Conservation (phyloP, 2,329 filamentous ascomycete species). For the Dactylonectria estremocensis region DNA sequence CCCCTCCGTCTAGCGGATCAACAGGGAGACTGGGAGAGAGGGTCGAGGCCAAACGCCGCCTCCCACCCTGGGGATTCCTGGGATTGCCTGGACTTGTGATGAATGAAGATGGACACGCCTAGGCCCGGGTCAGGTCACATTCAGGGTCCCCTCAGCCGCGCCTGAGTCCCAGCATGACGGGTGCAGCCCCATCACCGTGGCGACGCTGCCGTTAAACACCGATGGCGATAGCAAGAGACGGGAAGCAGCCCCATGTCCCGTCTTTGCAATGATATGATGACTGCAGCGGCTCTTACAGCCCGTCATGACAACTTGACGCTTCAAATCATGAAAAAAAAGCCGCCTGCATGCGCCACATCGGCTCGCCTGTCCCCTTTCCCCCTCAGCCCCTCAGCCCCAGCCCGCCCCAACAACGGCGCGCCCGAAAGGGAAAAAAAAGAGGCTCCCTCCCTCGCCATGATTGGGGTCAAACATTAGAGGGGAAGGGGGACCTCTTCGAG, state of each 20-base stretch:
- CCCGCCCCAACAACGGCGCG: conserved; percentile 8
- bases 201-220: not conserved
- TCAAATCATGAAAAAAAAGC: not conserved
- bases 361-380: not conserved
- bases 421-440: not conserved
- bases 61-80: too few relatives aligned
- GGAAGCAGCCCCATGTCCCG: too few relatives aligned
- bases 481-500: too few relatives aligned
- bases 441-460: not conserved
- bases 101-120: not conserved
- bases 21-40: too few relatives aligned
- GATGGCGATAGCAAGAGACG: not conserved
- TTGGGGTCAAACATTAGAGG: not conserved
- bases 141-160: not conserved
- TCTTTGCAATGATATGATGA: not conserved
- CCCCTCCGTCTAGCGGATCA: not conserved
- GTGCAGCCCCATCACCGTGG: not conserved
- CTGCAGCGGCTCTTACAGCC: not conserved
- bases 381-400: not conserved
- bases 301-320: conserved; percentile 13
- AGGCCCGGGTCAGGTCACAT: conserved; percentile 1
- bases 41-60: not conserved
- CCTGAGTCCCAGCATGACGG: conserved; percentile 10
- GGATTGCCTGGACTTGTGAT: too few relatives aligned
- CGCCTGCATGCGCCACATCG: conserved; percentile 13